These are phyloP conservation scores for Crassisporium funariophilum DNA, from an alignment of 768 basidiomycete genomes.

Conservation along the genomic window DNA sequence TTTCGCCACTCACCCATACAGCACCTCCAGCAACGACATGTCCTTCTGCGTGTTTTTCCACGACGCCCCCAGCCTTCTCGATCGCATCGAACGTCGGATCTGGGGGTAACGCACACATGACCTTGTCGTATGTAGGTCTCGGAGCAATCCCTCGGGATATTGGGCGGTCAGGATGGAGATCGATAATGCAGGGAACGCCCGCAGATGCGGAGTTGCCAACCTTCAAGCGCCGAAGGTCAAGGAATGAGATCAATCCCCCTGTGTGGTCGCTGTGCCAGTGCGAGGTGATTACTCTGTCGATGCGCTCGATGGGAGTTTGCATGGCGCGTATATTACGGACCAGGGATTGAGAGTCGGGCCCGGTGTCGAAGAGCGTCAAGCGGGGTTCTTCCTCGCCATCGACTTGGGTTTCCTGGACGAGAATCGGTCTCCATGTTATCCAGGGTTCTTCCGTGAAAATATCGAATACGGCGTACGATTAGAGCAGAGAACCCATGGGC, in stretches of 20 bases:
- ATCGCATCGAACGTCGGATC: constrained; percentile 79
- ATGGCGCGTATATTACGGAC: constrained; percentile 71
- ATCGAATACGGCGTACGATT: constrained; percentile 49
- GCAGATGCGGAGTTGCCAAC: constrained; percentile 3
- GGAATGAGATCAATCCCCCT: constrained; percentile 70
- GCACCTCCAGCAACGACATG: constrained; percentile 66
- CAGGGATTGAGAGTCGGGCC: constrained; percentile 76
- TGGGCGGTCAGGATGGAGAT: constrained; percentile 80
- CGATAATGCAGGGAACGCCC: constrained; percentile 49
- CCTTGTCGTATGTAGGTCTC: constrained; percentile 56
- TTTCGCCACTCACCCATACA: constrained; percentile 81
- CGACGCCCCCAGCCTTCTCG: constrained; percentile 48
- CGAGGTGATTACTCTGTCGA: constrained; percentile 70
- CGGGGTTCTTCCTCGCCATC: constrained; percentile 42
- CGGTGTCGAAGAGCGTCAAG: constrained; percentile 80
- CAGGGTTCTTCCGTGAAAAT: neutral
- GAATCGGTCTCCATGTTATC: neutral
- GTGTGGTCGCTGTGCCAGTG: constrained; percentile 83
- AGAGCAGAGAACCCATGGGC: constrained; percentile 86
- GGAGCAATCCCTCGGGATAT: constrained; percentile 73
- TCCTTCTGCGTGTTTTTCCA: constrained; percentile 59
- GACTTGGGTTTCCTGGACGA: constrained; percentile 56
- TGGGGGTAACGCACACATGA: constrained; percentile 58
- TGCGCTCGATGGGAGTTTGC: constrained; percentile 49
- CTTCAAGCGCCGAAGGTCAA: constrained; percentile 41